phyloP scores from a whole-genome alignment of 495 filamentous ascomycete species.

The Durotheca rogersii region DNA sequence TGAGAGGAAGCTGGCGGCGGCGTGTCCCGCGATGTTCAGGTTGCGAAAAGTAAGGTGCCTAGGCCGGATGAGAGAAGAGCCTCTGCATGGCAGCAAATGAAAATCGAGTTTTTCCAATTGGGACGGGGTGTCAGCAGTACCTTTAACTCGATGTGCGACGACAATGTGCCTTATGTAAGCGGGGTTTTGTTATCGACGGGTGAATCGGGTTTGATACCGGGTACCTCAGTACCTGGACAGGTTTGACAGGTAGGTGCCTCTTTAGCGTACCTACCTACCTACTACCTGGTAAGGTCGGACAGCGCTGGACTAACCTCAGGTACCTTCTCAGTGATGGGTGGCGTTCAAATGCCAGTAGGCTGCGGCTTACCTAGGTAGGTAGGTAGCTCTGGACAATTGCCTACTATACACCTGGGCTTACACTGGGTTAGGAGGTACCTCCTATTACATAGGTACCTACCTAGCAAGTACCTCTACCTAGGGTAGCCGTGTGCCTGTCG shows the following conservation, averaged over 20 bases:
- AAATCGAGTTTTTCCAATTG: conserved; percentile 26
- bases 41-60: conserved; percentile 7
- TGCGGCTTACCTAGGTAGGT: neutral
- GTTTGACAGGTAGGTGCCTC: neutral
- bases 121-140: too few species aligned
- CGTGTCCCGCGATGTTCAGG: conserved; percentile 3
- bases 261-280: neutral
- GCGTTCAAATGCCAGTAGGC: too few species aligned
- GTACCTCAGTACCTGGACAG: neutral
- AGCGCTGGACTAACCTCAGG: too few species aligned
- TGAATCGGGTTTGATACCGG: too few species aligned
- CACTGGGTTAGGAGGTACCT: too few species aligned
- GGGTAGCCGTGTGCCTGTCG: too few species aligned
- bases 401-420: too few species aligned
- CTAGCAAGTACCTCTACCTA: neutral
- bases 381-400: neutral
- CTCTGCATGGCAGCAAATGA: conserved; percentile 21
- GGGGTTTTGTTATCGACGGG: neutral
- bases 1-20: neutral
- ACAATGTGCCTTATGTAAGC: neutral
- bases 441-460: neutral
- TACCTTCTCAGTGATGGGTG: too few species aligned
- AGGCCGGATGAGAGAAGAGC: conserved; percentile 17
- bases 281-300: neutral
- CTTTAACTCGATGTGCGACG: too few species aligned